Percentiles rank a stretch among this genome's conserved stretches.
These are phyloP conservation scores for Articulospora tetracladia DNA, from an alignment of 495 filamentous ascomycete genomes.

Conservation along the genomic window DNA sequence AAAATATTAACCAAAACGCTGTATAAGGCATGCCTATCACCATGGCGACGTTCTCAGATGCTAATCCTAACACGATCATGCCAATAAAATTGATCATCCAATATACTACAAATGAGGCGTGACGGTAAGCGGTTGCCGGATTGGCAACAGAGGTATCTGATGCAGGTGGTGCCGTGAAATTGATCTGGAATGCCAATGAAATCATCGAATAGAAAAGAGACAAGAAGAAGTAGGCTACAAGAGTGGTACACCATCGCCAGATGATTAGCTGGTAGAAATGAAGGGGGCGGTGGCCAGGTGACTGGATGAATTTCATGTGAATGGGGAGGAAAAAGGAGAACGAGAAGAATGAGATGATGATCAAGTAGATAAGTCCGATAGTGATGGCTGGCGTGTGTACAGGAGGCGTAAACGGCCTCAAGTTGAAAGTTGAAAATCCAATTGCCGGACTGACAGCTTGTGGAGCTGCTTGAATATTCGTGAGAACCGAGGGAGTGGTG, in stretches of 20 bases:
- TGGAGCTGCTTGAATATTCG: constrained; percentile 42
- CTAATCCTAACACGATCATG: constrained; percentile 64
- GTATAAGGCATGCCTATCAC: constrained; percentile 64
- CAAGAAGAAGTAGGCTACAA: constrained; percentile 61
- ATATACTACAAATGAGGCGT: constrained; percentile 62
- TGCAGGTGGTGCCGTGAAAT: constrained; percentile 46
- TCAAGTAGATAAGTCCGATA: constrained; percentile 68
- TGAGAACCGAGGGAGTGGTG: constrained; percentile 31
- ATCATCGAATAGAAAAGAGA: constrained; percentile 65
- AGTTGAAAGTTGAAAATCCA: constrained; percentile 55
- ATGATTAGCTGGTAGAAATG: constrained; percentile 56
- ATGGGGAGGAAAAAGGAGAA: constrained; percentile 68
- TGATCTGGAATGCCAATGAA: constrained; percentile 62
- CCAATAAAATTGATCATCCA: constrained; percentile 75
- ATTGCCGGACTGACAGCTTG: constrained; percentile 63
- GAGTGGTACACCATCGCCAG: constrained; percentile 58
- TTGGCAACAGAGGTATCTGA: constrained; percentile 38
- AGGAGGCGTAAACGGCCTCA: constrained; percentile 58
- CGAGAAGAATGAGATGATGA: constrained; percentile 71
- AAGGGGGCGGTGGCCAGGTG: constrained; percentile 50
- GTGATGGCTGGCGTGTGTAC: constrained; percentile 55
- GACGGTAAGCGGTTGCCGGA: constrained; percentile 54
- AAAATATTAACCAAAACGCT: constrained; percentile 69
- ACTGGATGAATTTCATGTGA: constrained; percentile 52
- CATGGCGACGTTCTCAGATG: constrained; percentile 73